These are phyloP conservation scores for Saturnispora dispora DNA, from an alignment of 805 yeast genomes.

Conservation along the genomic window DNA sequence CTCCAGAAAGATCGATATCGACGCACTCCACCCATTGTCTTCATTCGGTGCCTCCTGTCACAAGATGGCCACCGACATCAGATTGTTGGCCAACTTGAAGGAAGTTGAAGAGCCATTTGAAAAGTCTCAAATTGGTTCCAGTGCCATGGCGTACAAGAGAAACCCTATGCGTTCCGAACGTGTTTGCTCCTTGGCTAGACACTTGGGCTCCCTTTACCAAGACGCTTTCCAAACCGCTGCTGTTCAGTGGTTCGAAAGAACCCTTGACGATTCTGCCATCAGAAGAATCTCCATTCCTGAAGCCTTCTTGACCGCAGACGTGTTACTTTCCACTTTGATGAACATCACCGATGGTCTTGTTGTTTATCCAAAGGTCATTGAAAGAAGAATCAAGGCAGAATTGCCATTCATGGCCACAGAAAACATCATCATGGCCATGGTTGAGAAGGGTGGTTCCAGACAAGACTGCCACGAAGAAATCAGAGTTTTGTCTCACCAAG, in stretches of 20 bases:
- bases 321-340: conserved; percentile 75
- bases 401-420: conserved; percentile 99
- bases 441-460: conserved; percentile 93
- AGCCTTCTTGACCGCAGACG: conserved; percentile 94
- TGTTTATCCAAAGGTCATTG: conserved; percentile 97
- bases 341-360: conserved; percentile 94
- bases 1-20: conserved; percentile 95
- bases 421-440: conserved; percentile 99
- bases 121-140: conserved; percentile 95
- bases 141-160: conserved; percentile 99
- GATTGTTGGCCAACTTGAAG: conserved; percentile 91
- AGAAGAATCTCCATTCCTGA: conserved; percentile 95
- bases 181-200: conserved; percentile 97
- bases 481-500: conserved; percentile 94
- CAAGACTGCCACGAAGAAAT: conserved; percentile 98
- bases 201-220: conserved; percentile 79
- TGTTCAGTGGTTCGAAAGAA: conserved; percentile 99
- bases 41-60: conserved; percentile 95
- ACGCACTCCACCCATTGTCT: conserved; percentile 83
- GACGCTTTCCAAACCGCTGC: conserved; percentile 96
- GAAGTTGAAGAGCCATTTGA: conserved; percentile 98
- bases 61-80: conserved; percentile 94
- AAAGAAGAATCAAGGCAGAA: conserved; percentile 88
- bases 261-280: conserved; percentile 95
- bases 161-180: conserved; percentile 99